Percentiles rank a stretch among this genome's conserved stretches.
Evolutionary conservation across 768 basidiomycete genomes (phyloP).

Genomic region (Fomitopsis pulvina): DNA sequence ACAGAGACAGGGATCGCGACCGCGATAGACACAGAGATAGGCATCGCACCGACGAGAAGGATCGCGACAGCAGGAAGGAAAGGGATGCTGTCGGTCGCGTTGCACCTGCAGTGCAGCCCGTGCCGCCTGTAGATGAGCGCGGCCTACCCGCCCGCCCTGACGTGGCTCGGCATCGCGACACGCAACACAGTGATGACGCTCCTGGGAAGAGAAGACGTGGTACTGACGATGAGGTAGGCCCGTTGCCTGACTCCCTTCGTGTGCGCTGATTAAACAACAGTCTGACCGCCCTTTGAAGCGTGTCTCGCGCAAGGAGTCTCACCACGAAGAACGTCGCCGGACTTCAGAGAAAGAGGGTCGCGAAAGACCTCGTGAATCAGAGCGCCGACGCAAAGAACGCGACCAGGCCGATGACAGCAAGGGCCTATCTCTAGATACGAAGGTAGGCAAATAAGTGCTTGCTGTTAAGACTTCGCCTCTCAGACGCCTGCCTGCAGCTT

Average conservation of each 20-base stretch:
- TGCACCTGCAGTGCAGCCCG: slow-evolving; percentile 25
- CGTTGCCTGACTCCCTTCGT: not conserved
- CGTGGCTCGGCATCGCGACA: slow-evolving; percentile 44
- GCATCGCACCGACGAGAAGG: slow-evolving; percentile 17
- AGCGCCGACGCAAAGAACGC: slow-evolving; percentile 60
- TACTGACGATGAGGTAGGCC: slow-evolving; percentile 67
- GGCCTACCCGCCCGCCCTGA: slow-evolving; percentile 55
- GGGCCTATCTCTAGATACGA: slow-evolving; percentile 43
- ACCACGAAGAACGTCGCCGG: slow-evolving; percentile 73
- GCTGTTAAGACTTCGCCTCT: not conserved
- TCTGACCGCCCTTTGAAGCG: slow-evolving; percentile 74
- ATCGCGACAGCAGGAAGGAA: slow-evolving; percentile 43
- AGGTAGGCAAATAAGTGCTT: slow-evolving; percentile 37
- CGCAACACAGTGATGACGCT: slow-evolving; percentile 48
- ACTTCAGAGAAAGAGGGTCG: slow-evolving; percentile 61
- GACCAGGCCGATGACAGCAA: slow-evolving; percentile 48
- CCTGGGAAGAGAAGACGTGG: slow-evolving; percentile 68
- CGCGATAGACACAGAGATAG: slow-evolving; percentile 23
- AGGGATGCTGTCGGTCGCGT: slow-evolving; percentile 38
- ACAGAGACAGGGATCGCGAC: slow-evolving; percentile 18
- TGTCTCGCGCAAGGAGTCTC: slow-evolving; percentile 70
- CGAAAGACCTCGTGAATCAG: slow-evolving; percentile 61
- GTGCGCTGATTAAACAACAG: slow-evolving; percentile 28
- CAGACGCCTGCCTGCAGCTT: slow-evolving; percentile 25
- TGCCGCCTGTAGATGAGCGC: slow-evolving; percentile 43